Evolutionary conservation across 768 basidiomycete genomes (phyloP).

Genomic region (Hygrocybe coccinea): DNA sequence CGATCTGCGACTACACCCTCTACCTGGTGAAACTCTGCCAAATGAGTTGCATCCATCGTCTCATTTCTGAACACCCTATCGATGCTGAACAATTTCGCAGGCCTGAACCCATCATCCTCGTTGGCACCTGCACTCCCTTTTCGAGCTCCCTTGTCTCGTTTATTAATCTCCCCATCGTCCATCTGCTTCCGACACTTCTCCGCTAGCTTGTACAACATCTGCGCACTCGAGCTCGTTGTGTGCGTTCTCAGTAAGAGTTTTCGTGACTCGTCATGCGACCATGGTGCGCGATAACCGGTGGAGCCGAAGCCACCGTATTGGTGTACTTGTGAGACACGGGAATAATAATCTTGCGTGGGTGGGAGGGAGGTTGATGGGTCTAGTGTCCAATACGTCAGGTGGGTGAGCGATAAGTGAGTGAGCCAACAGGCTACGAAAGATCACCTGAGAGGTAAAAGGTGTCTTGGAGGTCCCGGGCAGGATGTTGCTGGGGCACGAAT

Average conservation of each 20-base stretch:
- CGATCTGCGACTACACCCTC: slow-evolving; percentile 98
- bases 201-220: slow-evolving; percentile 92
- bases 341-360: slow-evolving; percentile 80
- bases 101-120: slow-evolving; percentile 71
- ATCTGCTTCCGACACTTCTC: slow-evolving; percentile 69
- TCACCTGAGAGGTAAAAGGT: slow-evolving; percentile 95
- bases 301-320: slow-evolving; percentile 87
- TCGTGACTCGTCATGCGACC: slow-evolving; percentile 86
- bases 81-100: slow-evolving; percentile 93
- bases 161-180: slow-evolving; percentile 17
- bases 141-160: slow-evolving; percentile 9
- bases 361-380: slow-evolving; percentile 75
- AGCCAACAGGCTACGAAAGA: slow-evolving; percentile 7
- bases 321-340: slow-evolving; percentile 78
- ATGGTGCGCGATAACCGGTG: slow-evolving; percentile 94
- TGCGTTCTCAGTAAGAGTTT: slow-evolving; percentile 94
- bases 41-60: slow-evolving; percentile 95
- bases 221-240: slow-evolving; percentile 90
- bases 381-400: slow-evolving; percentile 21
- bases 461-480: slow-evolving; percentile 94
- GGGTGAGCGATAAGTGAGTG: slow-evolving; percentile 6
- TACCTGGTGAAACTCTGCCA: slow-evolving; percentile 99
- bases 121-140: slow-evolving; percentile 39
- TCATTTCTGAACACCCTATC: slow-evolving; percentile 99
- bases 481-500: slow-evolving; percentile 98